These are phyloP conservation scores for Dothideomycetes sp. DNA, from an alignment of 2,329 filamentous ascomycete genomes.

Conservation along the genomic window DNA sequence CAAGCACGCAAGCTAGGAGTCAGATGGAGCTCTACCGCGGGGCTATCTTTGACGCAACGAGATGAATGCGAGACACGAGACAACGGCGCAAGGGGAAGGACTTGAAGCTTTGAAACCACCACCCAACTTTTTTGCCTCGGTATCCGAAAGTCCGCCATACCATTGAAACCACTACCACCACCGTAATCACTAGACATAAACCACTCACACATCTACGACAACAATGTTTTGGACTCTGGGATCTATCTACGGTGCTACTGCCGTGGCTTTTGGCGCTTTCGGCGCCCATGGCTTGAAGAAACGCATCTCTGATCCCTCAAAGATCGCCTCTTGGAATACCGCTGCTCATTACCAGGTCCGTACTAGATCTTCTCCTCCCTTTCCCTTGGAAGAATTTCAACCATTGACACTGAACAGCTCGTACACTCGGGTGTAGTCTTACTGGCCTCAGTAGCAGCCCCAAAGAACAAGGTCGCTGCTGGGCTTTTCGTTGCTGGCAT, in stretches of 20 bases:
- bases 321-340: conserved; percentile 52
- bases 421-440: conserved; percentile 54
- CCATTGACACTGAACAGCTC: conserved; percentile 36
- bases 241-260: conserved; percentile 52
- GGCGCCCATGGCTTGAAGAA: conserved; percentile 59
- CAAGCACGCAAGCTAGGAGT: too few relatives aligned
- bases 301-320: conserved; percentile 48
- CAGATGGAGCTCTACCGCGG: too few relatives aligned
- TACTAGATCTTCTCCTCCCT: not conserved
- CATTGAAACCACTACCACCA: too few relatives aligned
- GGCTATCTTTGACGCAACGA: too few relatives aligned
- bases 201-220: not conserved
- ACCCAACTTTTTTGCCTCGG: too few relatives aligned
- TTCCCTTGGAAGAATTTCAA: not conserved
- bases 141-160: too few relatives aligned
- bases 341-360: conserved; percentile 59
- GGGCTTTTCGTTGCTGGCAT: conserved; percentile 55
- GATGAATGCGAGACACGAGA: too few relatives aligned
- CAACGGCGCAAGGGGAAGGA: too few relatives aligned
- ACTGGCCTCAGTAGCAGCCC: conserved; percentile 33
- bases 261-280: conserved; percentile 56
- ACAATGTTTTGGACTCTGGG: conserved; percentile 48
- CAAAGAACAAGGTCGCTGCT: conserved; percentile 41
- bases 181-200: too few relatives aligned
- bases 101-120: too few relatives aligned